Percentiles rank a stretch among this genome's conserved stretches.
Evolutionary conservation across 345 rosid genomes (phyloP).

Genomic region (Reutealis trisperma): DNA sequence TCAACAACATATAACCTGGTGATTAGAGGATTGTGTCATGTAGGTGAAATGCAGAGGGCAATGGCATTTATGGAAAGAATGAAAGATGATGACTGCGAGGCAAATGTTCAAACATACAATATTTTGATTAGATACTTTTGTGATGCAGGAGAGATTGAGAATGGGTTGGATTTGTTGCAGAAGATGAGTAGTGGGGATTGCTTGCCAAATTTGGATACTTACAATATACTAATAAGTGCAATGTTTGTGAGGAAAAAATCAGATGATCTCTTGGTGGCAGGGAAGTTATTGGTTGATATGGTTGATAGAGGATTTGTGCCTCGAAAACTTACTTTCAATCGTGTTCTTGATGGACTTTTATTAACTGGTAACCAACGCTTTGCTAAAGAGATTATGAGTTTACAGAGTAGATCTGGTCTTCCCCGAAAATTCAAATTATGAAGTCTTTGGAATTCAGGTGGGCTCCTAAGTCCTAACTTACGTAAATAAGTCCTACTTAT

Average conservation of each 20-base stretch:
- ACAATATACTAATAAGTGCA: conserved; percentile 71
- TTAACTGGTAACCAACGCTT: conserved; percentile 81
- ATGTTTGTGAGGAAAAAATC: conserved; percentile 88
- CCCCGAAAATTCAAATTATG: conserved; percentile 27
- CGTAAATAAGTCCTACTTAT: too few species aligned
- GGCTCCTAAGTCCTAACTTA: background rate
- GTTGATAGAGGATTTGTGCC: conserved; percentile 90
- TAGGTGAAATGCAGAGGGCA: conserved; percentile 62
- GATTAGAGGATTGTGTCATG: conserved; percentile 82
- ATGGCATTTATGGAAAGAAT: conserved; percentile 64
- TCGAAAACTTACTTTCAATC: conserved; percentile 66
- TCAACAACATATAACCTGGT: conserved; percentile 65
- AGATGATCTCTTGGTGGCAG: conserved; percentile 75
- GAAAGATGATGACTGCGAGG: conserved; percentile 60
- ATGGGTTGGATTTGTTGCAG: conserved; percentile 59
- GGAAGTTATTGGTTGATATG: conserved; percentile 83
- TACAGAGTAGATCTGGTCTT: conserved; percentile 69
- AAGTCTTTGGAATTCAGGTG: background rate
- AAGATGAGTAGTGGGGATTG: conserved; percentile 64
- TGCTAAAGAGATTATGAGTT: conserved; percentile 69
- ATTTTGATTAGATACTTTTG: conserved; percentile 65
- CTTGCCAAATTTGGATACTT: conserved; percentile 88
- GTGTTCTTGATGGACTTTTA: conserved; percentile 79
- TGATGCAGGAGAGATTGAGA: conserved; percentile 70
- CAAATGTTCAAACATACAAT: conserved; percentile 83